These are phyloP conservation scores for Citrus reticulata DNA, from an alignment of 345 rosid species.

Conservation along the genomic window DNA sequence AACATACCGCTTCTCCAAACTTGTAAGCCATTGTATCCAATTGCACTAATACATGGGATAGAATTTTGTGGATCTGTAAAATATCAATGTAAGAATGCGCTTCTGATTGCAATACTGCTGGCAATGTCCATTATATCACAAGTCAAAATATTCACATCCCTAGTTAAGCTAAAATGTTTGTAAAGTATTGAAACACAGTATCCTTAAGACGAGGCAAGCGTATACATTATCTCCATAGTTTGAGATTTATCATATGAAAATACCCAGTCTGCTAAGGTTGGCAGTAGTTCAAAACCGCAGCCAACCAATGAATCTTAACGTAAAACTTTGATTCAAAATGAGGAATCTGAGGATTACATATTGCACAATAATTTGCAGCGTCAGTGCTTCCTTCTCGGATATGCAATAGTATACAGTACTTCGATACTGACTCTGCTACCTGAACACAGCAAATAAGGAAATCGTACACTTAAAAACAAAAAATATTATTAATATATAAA, in stretches of 20 bases:
- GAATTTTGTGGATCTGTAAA: constrained; percentile 65
- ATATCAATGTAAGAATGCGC: constrained; percentile 57
- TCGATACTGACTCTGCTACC: constrained; percentile 71
- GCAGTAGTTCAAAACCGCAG: not conserved
- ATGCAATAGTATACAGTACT: constrained; percentile 74
- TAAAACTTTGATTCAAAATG: not conserved
- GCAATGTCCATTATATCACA: not conserved
- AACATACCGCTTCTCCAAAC: constrained; percentile 73
- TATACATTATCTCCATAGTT: not conserved
- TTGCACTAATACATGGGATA: constrained; percentile 72
- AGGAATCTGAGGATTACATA: constrained; percentile 66
- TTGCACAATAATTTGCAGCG: constrained; percentile 63
- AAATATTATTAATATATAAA: not conserved
- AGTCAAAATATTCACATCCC: not conserved
- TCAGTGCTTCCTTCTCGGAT: constrained; percentile 52
- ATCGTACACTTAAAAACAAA: not conserved
- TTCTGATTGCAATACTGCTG: not conserved
- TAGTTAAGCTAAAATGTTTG: not conserved
- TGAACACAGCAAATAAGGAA: constrained; percentile 17
- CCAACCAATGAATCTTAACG: not conserved
- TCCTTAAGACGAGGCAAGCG: not conserved
- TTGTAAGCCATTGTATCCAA: constrained; percentile 80
- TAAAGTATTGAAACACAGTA: not conserved
- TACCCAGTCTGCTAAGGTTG: not conserved
- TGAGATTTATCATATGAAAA: not conserved